A percentile compares a stretch with the other conserved stretches of the same genome.
Conservation (phyloP, 495 filamentous ascomycete genomes). For the Astrocystis sublimbata region DNA sequence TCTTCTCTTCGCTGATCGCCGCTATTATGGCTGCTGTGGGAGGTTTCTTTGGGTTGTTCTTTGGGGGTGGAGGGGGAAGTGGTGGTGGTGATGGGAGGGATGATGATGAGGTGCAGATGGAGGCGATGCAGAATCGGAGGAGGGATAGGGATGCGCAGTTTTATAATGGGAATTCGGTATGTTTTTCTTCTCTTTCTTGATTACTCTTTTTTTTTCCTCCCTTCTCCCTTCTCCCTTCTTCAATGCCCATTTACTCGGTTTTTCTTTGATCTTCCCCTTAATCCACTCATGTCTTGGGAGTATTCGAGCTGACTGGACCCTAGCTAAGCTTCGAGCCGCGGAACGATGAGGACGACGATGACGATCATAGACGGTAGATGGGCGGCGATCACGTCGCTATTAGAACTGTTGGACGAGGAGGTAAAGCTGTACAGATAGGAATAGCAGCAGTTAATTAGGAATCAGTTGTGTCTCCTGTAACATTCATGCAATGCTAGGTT, state of each 20-base stretch:
- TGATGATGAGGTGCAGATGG: conserved; percentile 14
- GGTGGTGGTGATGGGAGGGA: conserved; percentile 26
- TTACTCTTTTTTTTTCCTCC: background rate
- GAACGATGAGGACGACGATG: conserved; percentile 54
- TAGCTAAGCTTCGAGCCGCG: conserved; percentile 77
- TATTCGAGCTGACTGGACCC: background rate
- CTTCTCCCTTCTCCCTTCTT: background rate
- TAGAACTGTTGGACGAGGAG: background rate
- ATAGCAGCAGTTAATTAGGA: no score
- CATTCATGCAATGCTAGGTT: no score
- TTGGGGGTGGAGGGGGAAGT: conserved; percentile 25
- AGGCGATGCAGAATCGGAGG: conserved; percentile 18
- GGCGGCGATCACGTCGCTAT: background rate
- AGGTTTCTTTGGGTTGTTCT: conserved; percentile 32
- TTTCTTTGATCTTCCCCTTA: background rate
- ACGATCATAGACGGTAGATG: conserved; percentile 10
- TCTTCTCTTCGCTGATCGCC: conserved; percentile 60
- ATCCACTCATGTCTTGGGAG: background rate
- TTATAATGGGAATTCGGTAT: conserved; percentile 88
- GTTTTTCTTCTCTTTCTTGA: conserved; percentile 23
- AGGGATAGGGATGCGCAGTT: conserved; percentile 59
- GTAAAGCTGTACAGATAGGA: no score
- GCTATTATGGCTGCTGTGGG: conserved; percentile 33
- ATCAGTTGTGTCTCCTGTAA: no score
- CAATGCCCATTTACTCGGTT: background rate